Evolutionary conservation across 306 rosid species (phyloP), one percentile per base, ranked within the genome.

Genomic region (Echinosophora koreensis): DNA sequence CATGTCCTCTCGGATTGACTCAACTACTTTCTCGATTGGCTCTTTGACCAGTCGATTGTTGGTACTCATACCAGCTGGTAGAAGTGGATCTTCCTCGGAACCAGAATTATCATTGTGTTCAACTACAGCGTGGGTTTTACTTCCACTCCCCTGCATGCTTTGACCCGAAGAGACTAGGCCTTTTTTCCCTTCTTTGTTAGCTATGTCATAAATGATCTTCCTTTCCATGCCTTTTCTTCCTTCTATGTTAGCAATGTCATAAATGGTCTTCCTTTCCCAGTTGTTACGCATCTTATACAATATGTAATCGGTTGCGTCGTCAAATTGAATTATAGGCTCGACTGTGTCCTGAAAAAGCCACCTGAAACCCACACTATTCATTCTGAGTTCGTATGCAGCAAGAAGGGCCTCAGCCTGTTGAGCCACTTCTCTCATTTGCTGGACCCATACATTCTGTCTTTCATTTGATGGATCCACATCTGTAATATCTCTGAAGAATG

Each of bases 401-500:
- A 39, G 5, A 32, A 69, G 9, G 30, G 22, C 42, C 7, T n/a
- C 15, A 0, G 67, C 85, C 17, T 49, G 2, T 8, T 17, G 46
- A n/a, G 68, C 67, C 34, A 85, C 47, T 0, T 0, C 11, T 42
- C 6, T n/a, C 32, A 81, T 12, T 66, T 85, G 80, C 27, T 39
- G 5, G 22, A 66, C 16, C 82, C 84, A 79, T 11, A 58, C 69
- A 14, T 8, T 8, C 72, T 77, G 79, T 32, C 64, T 77, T 27
- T 71, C 15, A n/a, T 50, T 69, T n/a, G n/a, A n/a, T n/a, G n/a
- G 32, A 66, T 13, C 82, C 0, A 30, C 46, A 41, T 34, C 16
- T 60, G 8, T 14, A 37, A 41, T 38, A 2, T 81, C 81, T 2
- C 5, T 14, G 4, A 69, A 5, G 14, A 81, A 42, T 0, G 38